A percentile compares a stretch with the other conserved stretches of the same genome.
Evolutionary conservation across 108 stramenopile genomes (phyloP).

Genomic region (Stephanodiscus triporus): DNA sequence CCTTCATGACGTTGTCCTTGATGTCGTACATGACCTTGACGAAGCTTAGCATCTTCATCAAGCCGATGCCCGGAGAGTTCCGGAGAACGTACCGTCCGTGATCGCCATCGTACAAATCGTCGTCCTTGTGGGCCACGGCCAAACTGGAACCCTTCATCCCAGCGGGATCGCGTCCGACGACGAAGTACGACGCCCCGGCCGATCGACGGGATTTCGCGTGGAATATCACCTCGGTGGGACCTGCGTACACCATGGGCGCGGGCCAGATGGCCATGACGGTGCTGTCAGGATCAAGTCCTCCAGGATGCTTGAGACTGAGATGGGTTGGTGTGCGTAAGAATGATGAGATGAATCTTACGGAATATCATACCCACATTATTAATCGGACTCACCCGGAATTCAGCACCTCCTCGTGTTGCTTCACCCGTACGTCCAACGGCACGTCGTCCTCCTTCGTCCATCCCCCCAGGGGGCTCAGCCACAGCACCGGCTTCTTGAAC

Average conservation of each 20-base stretch:
- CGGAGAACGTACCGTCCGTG: conserved; percentile 97
- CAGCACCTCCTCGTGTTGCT: conserved; percentile 96
- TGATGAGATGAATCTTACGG: background rate
- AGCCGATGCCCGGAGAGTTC: conserved; percentile 93
- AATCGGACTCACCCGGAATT: conserved; percentile 69
- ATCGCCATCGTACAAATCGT: conserved; percentile 97
- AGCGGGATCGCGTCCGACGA: conserved; percentile 97
- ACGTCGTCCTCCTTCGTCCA: conserved; percentile 99
- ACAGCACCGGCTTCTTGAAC: conserved; percentile 94
- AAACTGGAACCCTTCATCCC: conserved; percentile 94
- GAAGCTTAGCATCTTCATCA: conserved; percentile 96
- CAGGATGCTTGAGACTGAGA: conserved; percentile 72
- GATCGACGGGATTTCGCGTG: conserved; percentile 96
- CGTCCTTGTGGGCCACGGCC: conserved; percentile 90
- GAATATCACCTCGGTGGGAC: conserved; percentile 98
- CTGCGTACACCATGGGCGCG: conserved; percentile 98
- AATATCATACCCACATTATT: background rate
- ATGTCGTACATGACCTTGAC: conserved; percentile 98
- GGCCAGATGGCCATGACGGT: conserved; percentile 99
- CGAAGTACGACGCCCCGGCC: conserved; percentile 97
- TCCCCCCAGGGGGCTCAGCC: conserved; percentile 97
- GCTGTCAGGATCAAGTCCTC: conserved; percentile 92
- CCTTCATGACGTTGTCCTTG: conserved; percentile 95
- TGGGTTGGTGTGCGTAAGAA: background rate
- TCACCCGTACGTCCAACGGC: conserved; percentile 96